A percentile compares a stretch with the other conserved stretches of the same genome.
Conservation (phyloP, 306 rosid species). For the Begonia loranthoides region DNA sequence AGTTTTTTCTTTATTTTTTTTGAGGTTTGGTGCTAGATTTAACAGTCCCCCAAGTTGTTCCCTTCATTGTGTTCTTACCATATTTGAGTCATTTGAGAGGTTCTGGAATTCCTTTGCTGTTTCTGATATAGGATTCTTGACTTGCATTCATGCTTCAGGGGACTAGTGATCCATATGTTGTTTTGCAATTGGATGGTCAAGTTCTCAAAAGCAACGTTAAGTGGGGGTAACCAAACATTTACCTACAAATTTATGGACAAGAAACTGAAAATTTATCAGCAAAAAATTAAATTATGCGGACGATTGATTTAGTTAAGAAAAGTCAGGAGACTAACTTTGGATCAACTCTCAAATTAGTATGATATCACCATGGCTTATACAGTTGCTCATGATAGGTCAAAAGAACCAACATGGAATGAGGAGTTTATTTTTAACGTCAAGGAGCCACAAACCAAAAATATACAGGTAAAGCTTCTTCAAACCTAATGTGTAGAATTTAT, state of each 20-base stretch:
- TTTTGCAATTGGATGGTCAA: constrained; percentile 74
- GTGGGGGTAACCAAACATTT: constrained; percentile 64
- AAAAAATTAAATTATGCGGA: neutral
- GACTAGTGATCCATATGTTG: constrained; percentile 89
- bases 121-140: too few species aligned
- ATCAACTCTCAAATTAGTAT: too few species aligned
- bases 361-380: too few species aligned
- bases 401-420: constrained; percentile 86
- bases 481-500: too few species aligned
- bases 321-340: neutral
- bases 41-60: constrained; percentile 2
- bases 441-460: constrained; percentile 42
- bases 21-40: constrained; percentile 8
- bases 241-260: neutral
- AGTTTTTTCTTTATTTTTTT: constrained; percentile 14
- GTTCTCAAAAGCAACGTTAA: constrained; percentile 61
- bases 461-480: constrained; percentile 36
- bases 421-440: constrained; percentile 55
- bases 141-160: constrained; percentile 32
- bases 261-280: neutral
- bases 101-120: too few species aligned
- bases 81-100: too few species aligned
- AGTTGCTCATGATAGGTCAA: constrained; percentile 36
- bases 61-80: too few species aligned
- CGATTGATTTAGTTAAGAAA: neutral